These are phyloP conservation scores for Hebeloma cylindrosporum DNA, from an alignment of 768 basidiomycete genomes.

Conservation along the genomic window DNA sequence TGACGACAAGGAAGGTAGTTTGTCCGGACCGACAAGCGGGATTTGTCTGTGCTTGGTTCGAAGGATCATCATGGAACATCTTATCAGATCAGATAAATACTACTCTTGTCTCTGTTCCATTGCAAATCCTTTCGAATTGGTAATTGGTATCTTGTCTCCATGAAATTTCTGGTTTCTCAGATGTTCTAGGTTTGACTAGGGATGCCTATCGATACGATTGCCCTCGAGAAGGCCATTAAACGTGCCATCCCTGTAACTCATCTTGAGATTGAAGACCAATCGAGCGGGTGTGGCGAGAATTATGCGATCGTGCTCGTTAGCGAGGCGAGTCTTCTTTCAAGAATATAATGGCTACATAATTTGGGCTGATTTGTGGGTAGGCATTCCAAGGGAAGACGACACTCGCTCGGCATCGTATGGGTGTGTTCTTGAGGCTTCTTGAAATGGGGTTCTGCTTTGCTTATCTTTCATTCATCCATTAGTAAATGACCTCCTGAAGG, in stretches of 20 bases:
- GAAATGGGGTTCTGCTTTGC: background rate
- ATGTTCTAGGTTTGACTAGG: no score
- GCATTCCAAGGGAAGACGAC: constrained; percentile 79
- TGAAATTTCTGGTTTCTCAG: background rate
- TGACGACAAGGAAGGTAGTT: no score
- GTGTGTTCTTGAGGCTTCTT: constrained; percentile 40
- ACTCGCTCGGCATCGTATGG: constrained; percentile 70
- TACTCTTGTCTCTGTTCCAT: constrained; percentile 1
- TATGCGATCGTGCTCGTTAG: constrained; percentile 77
- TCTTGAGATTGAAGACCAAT: constrained; percentile 74
- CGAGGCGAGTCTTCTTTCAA: constrained; percentile 45
- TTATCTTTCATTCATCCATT: constrained; percentile 8
- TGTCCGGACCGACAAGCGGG: no score
- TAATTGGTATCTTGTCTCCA: background rate
- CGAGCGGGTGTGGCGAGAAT: constrained; percentile 79
- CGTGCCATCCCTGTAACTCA: constrained; percentile 62
- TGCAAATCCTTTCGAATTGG: constrained; percentile 1
- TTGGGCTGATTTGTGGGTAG: constrained; percentile 31
- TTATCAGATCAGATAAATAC: constrained; percentile 17
- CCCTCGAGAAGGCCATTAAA: constrained; percentile 64
- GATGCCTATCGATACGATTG: constrained; percentile 63
- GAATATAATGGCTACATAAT: background rate
- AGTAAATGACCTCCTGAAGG: constrained; percentile 81
- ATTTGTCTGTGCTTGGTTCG: no score
- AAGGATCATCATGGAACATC: no score